Base-by-base conservation (phyloP, 768 basidiomycete species). In the Myochromella boudieri region DNA sequence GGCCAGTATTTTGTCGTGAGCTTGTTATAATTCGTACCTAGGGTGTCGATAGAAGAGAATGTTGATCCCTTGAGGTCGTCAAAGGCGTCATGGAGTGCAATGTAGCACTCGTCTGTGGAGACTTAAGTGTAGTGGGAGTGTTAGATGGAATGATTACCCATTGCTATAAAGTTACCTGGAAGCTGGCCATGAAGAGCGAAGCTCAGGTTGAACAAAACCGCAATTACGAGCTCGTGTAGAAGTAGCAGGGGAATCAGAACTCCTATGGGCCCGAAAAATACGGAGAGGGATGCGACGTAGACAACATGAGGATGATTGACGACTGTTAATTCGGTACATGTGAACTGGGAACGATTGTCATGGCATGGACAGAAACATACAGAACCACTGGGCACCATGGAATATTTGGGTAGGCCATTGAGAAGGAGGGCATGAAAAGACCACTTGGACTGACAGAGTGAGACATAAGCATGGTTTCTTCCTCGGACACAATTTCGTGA, bases 261-360 rank as follows among this genome's bases (percentile, higher is more conserved):
- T n/a, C 62, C 63, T 40, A 72, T 69, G 18, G 73, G 73, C 10
- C 73, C 73, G 26, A 73, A 70, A 53, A 75, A 75, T 40, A 72
- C 64, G 4, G 68, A 58, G 57, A 68, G 66, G 29, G 63, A 63
- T 14, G 64, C 48, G 51, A 69, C 47, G 51, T 70, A 66, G 36
- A 71, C 62, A 18, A 65, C 51, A 45, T 68, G 64, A 5, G 70
- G 65, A 55, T 73, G 54, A 1, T 41, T 40, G n/a, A 44, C 31
- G 31, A 62, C 61, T 62, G 34, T 14, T 41, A 8, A 44, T 29
- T 26, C 6, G 32, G 25, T 11, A 10, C 21, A 38, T 27, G 21
- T 21, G 25, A 43, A 11, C 1, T 31, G 24, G 8, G 12, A 36
- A 17, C 24, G 31, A 33, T 38, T 31, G 20, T 5, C n/a, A 12